Base-by-base conservation (phyloP, 129 eudicot species). In the Flaveria trinervia region DNA sequence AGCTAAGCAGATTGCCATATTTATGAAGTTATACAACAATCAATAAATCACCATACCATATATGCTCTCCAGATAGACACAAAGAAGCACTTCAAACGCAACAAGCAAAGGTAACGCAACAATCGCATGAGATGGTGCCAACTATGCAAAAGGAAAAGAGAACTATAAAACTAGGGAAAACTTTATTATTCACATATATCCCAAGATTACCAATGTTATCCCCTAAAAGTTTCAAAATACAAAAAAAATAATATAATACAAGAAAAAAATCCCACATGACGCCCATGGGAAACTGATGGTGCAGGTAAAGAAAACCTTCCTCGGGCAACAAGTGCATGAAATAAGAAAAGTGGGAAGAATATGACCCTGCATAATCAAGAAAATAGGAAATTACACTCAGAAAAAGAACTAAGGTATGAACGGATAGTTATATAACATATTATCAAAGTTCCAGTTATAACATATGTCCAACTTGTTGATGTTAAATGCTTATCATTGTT, bases 301-400 rank as follows among this genome's bases (percentile, higher is more conserved):
- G 92, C 97, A 59, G 97, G 97, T 51, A 88, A 79, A 22, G 97
- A 91, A 78, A 91, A 91, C 81, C 95, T 85, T 81, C 94, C 97
- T 13, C 97, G 87, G 33, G 97, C 94, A 74, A 88, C 95, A 76
- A 91, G 89, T 15, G 85, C 89, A 68, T 91, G 97, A 84, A 91
- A 91, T 65, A 88, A 83, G 92, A 91, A 91, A 72, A 91, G 75
- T n/a, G 94, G 97, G 51, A 85, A 76, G 81, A 91, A 91, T 55
- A 86, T 57, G 46, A 88, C 54, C 97, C 97, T 91, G 89, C 90
- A 86, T 26, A 69, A 30, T 9, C 45, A 67, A 43, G 43, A 9
- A 18, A 20, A 7, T 41, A 8, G 3, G 2, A 33, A 7, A 16
- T 33, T 33, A 55, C 65, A n/a, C 44, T 65, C 17, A 43, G 10